Evolutionary conservation across 441 rosid genomes (phyloP), one percentile per base, ranked within the genome.

Genomic region (Theobroma grandiflorum): DNA sequence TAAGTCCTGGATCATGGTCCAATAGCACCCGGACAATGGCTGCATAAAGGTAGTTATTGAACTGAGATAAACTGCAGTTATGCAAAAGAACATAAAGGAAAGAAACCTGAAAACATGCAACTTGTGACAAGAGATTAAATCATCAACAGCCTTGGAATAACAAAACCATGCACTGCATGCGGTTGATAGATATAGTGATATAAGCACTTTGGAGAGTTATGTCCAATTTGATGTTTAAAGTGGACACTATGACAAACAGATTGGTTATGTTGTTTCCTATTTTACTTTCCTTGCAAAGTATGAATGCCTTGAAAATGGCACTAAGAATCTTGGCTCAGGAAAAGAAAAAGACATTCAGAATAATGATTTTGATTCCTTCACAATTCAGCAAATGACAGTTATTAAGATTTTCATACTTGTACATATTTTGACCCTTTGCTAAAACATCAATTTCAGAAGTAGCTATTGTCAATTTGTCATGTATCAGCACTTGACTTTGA

Each of bases 11-110:
- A 37, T 89, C 93, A 68, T 88, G 87, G 64, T 91, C 91, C 76
- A 94, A 74, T 26, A 94, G 90, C 72, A 89, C 86, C 87, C 83
- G 93, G 43, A 94, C 98, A 76, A 94, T 93, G 73, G 85, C 99
- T 96, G 93, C 89, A 89, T 47, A 59, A 73, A 75, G 50, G 42
- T 55, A 67, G 74, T 67, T 59, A 79, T 75, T 72, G 73, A 83
- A 78, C 26, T 63, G 59, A 43, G 47, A 16, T 8, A 53, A 69
- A 69, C 68, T 64, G 31, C 20, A 38, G 14, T 35, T 77, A 42
- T 70, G 59, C 43, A 45, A 50, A 45, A 67, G 49, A 76, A 52
- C 57, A 62, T 42, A 40, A 66, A 66, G 43, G 6, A 73, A 72
- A 47, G 22, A 45, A 83, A 52, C 68, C 20, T 8, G 10, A 40